phyloP scores from a whole-genome alignment of 2,329 filamentous ascomycete genomes.

The Penicillium corylophilum region DNA sequence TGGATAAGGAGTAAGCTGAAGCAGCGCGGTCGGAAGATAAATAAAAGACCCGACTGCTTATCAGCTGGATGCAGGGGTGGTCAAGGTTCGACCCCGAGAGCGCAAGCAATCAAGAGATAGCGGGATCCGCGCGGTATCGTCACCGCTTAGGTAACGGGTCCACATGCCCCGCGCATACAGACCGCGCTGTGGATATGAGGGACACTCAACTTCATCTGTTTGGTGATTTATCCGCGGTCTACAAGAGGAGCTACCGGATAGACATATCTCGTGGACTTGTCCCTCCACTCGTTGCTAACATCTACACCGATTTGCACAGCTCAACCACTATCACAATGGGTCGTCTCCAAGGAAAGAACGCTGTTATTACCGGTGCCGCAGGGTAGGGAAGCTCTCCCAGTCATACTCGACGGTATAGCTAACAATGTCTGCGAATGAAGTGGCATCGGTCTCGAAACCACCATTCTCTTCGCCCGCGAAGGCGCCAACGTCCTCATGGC shows the following conservation, averaged over 20 bases:
- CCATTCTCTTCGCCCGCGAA: constrained; percentile 84
- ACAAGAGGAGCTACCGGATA: neutral
- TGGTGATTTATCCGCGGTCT: neutral
- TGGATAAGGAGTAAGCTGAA: neutral
- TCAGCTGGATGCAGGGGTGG: neutral
- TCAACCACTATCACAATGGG: constrained; percentile 13
- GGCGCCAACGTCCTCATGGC: constrained; percentile 82
- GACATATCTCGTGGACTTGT: neutral
- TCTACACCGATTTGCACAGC: constrained; percentile 1
- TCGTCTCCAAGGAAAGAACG: constrained; percentile 62
- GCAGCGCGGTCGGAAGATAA: neutral
- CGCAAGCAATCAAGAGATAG: neutral
- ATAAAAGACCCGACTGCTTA: neutral
- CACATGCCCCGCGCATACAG: constrained; percentile 20
- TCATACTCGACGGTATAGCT: neutral
- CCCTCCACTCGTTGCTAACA: constrained; percentile 1
- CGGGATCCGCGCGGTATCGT: constrained; percentile 12
- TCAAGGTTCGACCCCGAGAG: neutral
- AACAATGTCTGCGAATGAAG: constrained; percentile 35
- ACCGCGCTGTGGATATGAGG: neutral
- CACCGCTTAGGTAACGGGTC: constrained; percentile 17
- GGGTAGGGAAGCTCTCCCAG: constrained; percentile 58
- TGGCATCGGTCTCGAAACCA: constrained; percentile 89
- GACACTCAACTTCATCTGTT: constrained; percentile 1
- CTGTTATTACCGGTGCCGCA: constrained; percentile 78